Conservation (phyloP, 192 early-diverging fungal genomes). For the Coemansia umbellata region DNA sequence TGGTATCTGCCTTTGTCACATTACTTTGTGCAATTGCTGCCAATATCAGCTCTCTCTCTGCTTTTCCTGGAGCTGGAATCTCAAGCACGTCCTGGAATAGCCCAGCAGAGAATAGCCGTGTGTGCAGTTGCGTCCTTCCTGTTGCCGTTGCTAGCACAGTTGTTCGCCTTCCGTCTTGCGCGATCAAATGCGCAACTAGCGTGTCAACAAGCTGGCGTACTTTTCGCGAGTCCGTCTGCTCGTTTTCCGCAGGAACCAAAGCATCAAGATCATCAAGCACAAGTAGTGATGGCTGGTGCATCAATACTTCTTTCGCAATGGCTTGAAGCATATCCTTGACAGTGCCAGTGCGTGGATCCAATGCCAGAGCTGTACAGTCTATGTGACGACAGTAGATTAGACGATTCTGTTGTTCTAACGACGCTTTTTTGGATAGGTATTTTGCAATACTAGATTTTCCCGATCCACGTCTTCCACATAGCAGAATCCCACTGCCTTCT, state of each 20-base stretch:
- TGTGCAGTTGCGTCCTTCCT: constrained; percentile 24
- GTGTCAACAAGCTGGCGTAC: constrained; percentile 17
- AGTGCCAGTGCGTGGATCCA: constrained; percentile 12
- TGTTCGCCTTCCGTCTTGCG: constrained; percentile 3
- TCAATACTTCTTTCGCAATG: constrained; percentile 4
- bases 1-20: constrained; percentile 49
- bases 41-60: constrained; percentile 60
- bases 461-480: constrained; percentile 69
- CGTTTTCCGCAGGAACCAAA: constrained; percentile 35
- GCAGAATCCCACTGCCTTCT: constrained; percentile 54
- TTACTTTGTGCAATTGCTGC: constrained; percentile 60
- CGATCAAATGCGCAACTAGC: background rate
- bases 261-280: constrained; percentile 49
- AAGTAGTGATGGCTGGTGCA: constrained; percentile 25
- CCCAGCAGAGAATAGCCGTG: constrained; percentile 13
- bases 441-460: constrained; percentile 68
- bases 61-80: constrained; percentile 23
- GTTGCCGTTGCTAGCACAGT: constrained; percentile 40
- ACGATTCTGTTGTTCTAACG: constrained; percentile 8
- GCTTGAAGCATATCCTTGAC: constrained; percentile 15
- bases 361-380: constrained; percentile 19
- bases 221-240: constrained; percentile 23
- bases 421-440: constrained; percentile 24
- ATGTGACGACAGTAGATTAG: constrained; percentile 26
- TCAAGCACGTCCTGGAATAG: constrained; percentile 21